Evolutionary conservation across 352 stramenopile genomes (phyloP).

Genomic region (Globisporangium spinosum): DNA sequence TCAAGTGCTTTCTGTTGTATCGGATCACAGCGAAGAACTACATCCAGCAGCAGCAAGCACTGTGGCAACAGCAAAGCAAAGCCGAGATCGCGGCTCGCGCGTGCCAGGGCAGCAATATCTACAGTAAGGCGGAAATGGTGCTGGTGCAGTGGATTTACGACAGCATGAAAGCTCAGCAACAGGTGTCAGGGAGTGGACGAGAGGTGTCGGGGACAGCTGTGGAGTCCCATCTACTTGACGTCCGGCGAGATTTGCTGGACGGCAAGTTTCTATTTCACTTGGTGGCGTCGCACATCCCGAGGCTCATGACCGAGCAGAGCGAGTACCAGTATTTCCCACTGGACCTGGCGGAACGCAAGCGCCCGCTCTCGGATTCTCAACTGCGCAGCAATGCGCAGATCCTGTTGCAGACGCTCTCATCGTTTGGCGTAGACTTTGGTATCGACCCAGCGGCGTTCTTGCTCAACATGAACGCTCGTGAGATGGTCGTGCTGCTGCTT

Average conservation of each 20-base stretch:
- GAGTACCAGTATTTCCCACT: constrained; percentile 73
- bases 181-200: constrained; percentile 5
- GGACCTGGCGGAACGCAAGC: constrained; percentile 19
- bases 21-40: constrained; percentile 87
- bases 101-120: constrained; percentile 87
- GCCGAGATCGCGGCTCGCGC: constrained; percentile 24
- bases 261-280: constrained; percentile 83
- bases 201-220: neutral
- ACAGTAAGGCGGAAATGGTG: constrained; percentile 89
- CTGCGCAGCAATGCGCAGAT: constrained; percentile 52
- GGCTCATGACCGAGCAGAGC: constrained; percentile 51
- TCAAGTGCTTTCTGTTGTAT: constrained; percentile 92
- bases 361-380: constrained; percentile 24
- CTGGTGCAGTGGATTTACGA: constrained; percentile 90
- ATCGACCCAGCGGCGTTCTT: constrained; percentile 53
- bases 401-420: constrained; percentile 55
- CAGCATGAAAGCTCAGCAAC: constrained; percentile 32
- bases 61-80: constrained; percentile 16
- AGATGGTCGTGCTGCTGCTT: constrained; percentile 84
- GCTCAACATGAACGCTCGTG: constrained; percentile 48
- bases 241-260: constrained; percentile 62
- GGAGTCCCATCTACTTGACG: constrained; percentile 46
- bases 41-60: constrained; percentile 25
- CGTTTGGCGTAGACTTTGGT: constrained; percentile 82
- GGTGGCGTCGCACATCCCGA: constrained; percentile 85